These are phyloP conservation scores for Quercus engelmannii DNA, from an alignment of 306 rosid genomes.

Conservation along the genomic window DNA sequence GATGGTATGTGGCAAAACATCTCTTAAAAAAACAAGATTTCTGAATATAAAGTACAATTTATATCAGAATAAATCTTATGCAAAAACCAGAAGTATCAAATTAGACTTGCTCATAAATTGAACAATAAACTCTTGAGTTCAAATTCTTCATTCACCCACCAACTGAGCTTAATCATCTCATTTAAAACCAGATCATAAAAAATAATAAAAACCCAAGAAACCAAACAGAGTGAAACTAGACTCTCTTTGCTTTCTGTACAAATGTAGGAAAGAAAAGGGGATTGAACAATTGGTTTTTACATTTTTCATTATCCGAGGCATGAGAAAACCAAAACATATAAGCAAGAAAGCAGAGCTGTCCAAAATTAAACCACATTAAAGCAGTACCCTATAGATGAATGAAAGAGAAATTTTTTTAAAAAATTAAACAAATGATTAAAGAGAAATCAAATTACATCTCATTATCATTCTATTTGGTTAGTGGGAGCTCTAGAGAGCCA, in stretches of 20 bases:
- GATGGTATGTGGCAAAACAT: conserved; percentile 14
- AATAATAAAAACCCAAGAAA: not conserved
- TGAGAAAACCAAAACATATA: not conserved
- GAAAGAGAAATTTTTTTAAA: not conserved
- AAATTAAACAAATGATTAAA: too few species aligned
- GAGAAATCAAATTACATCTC: too few species aligned
- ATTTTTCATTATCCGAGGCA: not conserved
- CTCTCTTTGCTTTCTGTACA: not conserved
- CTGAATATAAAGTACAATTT: conserved; percentile 32
- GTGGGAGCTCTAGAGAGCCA: not conserved
- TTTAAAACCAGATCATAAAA: not conserved
- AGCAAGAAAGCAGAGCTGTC: not conserved
- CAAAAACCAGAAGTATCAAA: not conserved
- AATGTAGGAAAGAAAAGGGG: not conserved
- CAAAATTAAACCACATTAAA: not conserved
- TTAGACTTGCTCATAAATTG: not conserved
- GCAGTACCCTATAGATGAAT: not conserved
- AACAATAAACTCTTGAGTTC: not conserved
- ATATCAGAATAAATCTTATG: conserved; percentile 15
- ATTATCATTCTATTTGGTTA: too few species aligned
- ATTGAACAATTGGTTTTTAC: not conserved
- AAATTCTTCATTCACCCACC: not conserved
- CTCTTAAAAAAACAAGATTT: conserved; percentile 39
- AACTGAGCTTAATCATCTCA: not conserved
- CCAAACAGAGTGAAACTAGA: not conserved